Evolutionary conservation across 2,329 filamentous ascomycete species (phyloP).

Genomic region (Drechslerella coelobrocha): DNA sequence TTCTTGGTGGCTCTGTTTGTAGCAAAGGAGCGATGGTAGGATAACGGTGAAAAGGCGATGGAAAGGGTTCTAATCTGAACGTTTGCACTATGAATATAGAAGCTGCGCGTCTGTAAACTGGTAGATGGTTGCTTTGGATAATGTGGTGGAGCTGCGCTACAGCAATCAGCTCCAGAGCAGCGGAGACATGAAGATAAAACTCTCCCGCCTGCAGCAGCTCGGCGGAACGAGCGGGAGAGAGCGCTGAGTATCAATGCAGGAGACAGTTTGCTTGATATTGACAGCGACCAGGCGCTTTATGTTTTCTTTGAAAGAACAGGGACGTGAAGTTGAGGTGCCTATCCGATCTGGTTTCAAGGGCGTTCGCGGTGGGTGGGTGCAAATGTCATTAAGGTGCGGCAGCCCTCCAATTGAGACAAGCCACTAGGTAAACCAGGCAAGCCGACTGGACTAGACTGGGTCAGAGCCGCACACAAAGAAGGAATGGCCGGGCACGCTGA

Average conservation of each 20-base stretch:
- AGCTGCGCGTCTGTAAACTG: slow-evolving; percentile 1
- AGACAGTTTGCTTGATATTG: slow-evolving; percentile 31
- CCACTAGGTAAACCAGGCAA: slow-evolving; percentile 2
- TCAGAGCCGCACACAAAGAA: background rate
- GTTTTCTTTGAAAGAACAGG: background rate
- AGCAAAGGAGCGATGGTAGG: slow-evolving; percentile 32
- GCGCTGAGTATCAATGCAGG: slow-evolving; percentile 19
- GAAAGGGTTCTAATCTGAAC: slow-evolving; percentile 15
- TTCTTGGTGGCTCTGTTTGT: slow-evolving; percentile 5
- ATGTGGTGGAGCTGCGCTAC: slow-evolving; percentile 19
- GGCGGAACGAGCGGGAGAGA: slow-evolving; percentile 50
- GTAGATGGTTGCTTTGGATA: slow-evolving; percentile 9
- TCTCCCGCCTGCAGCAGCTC: slow-evolving; percentile 47
- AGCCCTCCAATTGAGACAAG: background rate
- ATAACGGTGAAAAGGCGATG: slow-evolving; percentile 20
- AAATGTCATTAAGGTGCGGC: background rate
- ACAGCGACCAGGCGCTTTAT: background rate
- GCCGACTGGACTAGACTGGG: background rate
- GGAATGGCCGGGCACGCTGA: background rate
- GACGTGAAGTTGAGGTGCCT: background rate
- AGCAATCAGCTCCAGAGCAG: slow-evolving; percentile 25
- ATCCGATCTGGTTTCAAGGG: background rate
- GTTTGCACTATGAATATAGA: background rate
- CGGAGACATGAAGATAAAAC: slow-evolving; percentile 31
- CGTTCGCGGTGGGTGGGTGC: background rate